Evolutionary conservation across 371 early-diverging fungal species (phyloP).

Genomic region (Mucor irregularis): DNA sequence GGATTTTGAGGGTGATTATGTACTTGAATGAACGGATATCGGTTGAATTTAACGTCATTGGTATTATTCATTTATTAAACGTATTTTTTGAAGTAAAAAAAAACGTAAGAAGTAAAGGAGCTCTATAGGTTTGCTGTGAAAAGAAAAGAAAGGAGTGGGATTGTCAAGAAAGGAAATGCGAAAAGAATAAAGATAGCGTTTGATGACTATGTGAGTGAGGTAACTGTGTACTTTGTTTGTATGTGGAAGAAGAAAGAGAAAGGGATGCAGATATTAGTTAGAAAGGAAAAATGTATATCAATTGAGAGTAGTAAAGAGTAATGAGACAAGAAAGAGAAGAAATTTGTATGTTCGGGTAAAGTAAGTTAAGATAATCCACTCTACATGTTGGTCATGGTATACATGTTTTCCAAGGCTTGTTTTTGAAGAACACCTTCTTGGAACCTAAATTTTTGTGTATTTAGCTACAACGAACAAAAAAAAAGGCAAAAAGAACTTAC

Average conservation of each 20-base stretch:
- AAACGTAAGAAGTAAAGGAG: background rate
- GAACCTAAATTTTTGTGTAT: constrained; percentile 13
- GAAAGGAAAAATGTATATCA: constrained; percentile 1
- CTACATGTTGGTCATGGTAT: constrained; percentile 31
- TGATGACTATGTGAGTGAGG: background rate
- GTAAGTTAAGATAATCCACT: background rate
- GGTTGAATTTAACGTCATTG: too few relatives aligned
- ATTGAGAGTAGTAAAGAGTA: background rate
- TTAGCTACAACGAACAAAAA: background rate
- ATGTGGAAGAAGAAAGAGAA: constrained; percentile 1
- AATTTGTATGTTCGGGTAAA: background rate
- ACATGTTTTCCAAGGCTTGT: constrained; percentile 36
- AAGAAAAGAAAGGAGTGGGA: background rate
- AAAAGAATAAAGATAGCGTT: background rate
- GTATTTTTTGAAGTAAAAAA: background rate
- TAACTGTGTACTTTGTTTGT: background rate
- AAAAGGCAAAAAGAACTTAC: constrained; percentile 15
- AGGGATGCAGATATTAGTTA: constrained; percentile 11
- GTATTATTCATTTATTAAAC: background rate
- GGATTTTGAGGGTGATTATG: too few relatives aligned
- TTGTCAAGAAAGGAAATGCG: background rate
- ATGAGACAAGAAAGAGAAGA: background rate
- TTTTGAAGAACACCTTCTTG: constrained; percentile 34
- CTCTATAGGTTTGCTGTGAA: background rate
- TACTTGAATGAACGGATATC: background rate